Evolutionary conservation across 805 yeast species (phyloP), one percentile per base, ranked within the genome.

Genomic region (Metschnikowia gruessii): DNA sequence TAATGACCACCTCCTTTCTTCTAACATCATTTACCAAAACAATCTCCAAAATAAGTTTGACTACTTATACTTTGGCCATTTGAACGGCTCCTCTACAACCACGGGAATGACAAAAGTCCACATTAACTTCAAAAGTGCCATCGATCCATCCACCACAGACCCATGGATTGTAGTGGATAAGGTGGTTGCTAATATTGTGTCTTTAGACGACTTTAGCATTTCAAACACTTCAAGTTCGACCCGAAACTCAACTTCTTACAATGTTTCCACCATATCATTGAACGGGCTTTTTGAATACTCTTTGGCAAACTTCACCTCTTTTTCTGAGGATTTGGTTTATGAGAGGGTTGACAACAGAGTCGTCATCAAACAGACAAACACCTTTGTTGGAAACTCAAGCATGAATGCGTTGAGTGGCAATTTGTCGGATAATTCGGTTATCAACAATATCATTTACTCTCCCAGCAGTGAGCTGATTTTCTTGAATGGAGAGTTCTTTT

Each of bases 221-320:
- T 19, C 39, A 11, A 51, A 51, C 33, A 16, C 40, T 16, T 42
- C 53, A 6, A 62, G 53, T 36, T 37, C 54, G 5, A 40, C 47
- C 8, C 4, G 3, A 30, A 52, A 56, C 34, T 54, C 69, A 6
- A 52, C 50, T 8, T 19, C 31, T 2, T 38, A 18, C 39, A 17
- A 18, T 21, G 38, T 53, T 22, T 42, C 50, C 26, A 64, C 68
- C 42, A 56, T 81, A 29, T 58, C 72, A 2, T 62, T 91, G 42
- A 85, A 87, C 62, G 96, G 95, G 9, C 57, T 92, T 17, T 88
- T 92, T 59, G 97, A 92, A 66, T 94, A 84, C 63, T 82, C 88
- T 1, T 66, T 82, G 31, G 64, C 78, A 2, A 90, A 90, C 61
- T 88, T 86, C 61, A 68, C 9, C 53, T 41, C 57, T 30, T 72